phyloP scores from a whole-genome alignment of 192 early-diverging fungal genomes.

The Coemansia sp. region DNA sequence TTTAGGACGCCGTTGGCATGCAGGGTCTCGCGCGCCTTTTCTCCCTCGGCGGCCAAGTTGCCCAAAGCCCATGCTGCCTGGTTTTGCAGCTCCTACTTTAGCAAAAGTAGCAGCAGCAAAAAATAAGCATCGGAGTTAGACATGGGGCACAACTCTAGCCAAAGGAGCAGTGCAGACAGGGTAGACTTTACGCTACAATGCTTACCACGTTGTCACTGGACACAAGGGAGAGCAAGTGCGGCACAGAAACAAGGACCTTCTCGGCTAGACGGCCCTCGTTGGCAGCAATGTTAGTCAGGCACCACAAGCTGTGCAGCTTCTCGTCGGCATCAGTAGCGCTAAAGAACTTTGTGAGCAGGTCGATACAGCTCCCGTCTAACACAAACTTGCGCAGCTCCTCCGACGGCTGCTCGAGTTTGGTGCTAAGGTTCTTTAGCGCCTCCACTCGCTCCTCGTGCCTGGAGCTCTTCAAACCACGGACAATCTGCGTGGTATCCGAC shows the following conservation, averaged over 20 bases:
- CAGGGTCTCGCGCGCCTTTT: conserved; percentile 69
- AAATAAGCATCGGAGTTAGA: neutral
- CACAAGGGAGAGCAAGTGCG: conserved; percentile 53
- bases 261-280: conserved; percentile 25
- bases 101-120: neutral
- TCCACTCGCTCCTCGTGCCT: conserved; percentile 21
- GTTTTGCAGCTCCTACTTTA: conserved; percentile 65
- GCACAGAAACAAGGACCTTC: conserved; percentile 45
- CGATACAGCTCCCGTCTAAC: conserved; percentile 35
- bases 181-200: neutral
- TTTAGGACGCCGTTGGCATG: conserved; percentile 69
- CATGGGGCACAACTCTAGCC: neutral
- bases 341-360: conserved; percentile 44
- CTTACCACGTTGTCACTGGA: conserved; percentile 44
- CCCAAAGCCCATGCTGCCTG: conserved; percentile 92
- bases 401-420: conserved; percentile 53
- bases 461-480: conserved; percentile 32
- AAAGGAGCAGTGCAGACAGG: neutral
- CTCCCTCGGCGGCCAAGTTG: conserved; percentile 88
- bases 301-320: conserved; percentile 57
- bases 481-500: conserved; percentile 11
- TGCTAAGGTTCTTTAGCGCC: conserved; percentile 47
- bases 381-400: conserved; percentile 49
- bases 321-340: conserved; percentile 52
- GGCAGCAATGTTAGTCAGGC: conserved; percentile 59